Evolutionary conservation across 805 yeast species (phyloP).

Genomic region (Nakazawaea laoshanensis): DNA sequence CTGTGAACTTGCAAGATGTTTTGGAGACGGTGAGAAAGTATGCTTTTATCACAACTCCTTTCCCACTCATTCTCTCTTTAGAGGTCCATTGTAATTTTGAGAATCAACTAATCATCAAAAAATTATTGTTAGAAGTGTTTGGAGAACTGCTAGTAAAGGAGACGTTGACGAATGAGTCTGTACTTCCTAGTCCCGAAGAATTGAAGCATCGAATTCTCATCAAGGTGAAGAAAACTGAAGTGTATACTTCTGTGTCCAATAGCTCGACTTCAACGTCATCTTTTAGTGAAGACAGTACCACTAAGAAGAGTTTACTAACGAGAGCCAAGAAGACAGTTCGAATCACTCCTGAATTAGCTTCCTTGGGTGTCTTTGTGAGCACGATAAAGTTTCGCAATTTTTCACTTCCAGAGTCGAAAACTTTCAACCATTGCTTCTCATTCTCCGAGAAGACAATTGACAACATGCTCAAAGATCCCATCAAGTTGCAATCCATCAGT

Average conservation of each 20-base stretch:
- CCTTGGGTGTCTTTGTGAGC: slow-evolving; percentile 60
- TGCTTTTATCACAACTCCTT: slow-evolving; percentile 82
- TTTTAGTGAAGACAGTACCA: slow-evolving; percentile 17
- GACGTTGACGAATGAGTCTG: slow-evolving; percentile 22
- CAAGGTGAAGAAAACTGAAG: slow-evolving; percentile 59
- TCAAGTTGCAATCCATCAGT: slow-evolving; percentile 43
- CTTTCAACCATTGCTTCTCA: slow-evolving; percentile 77
- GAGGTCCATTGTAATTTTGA: slow-evolving; percentile 72
- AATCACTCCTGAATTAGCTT: slow-evolving; percentile 37
- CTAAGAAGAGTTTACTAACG: slow-evolving; percentile 1
- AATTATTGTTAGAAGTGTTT: slow-evolving; percentile 44
- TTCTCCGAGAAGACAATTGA: slow-evolving; percentile 67
- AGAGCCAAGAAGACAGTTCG: slow-evolving; percentile 12
- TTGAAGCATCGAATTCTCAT: slow-evolving; percentile 64
- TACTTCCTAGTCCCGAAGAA: slow-evolving; percentile 66
- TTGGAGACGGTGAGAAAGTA: slow-evolving; percentile 68
- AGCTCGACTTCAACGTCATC: slow-evolving; percentile 26
- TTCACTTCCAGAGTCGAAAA: slow-evolving; percentile 78
- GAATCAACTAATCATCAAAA: slow-evolving; percentile 56
- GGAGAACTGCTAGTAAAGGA: slow-evolving; percentile 45
- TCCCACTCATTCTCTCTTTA: slow-evolving; percentile 77
- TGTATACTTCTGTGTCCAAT: slow-evolving; percentile 4
- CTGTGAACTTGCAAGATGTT: slow-evolving; percentile 64
- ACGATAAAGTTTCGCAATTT: slow-evolving; percentile 78
- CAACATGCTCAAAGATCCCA: slow-evolving; percentile 54